Base-by-base conservation (phyloP, 129 eudicot genomes). In the Ambrosia artemisiifolia region DNA sequence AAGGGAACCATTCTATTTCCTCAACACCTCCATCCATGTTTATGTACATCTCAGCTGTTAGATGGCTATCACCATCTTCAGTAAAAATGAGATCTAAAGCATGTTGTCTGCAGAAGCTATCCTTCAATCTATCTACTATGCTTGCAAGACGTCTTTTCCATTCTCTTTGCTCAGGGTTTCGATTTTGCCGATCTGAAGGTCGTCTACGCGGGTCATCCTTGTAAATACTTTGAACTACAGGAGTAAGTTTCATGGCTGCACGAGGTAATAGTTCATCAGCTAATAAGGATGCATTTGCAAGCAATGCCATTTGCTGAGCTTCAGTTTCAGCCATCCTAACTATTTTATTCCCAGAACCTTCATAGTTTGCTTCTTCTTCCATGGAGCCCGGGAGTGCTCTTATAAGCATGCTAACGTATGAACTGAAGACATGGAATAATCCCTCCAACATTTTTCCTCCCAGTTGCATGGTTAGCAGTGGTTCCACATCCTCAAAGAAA, bases 401-500 rank as follows among this genome's bases (percentile, higher is more conserved):
- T 71, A 94, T 88, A 66, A 94, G 91, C 88, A 86, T 79, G 85
- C 73, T 84, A 48, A 94, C 81, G 40, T 94, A 94, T 35, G 93
- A 84, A 72, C 76, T 86, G 57, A 88, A 94, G 38, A 90, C 94
- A 49, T 94, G 91, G 81, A 82, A 94, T 62, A 94, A 78, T 59
- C 97, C 97, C 76, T 94, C 98, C 85, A 94, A 61, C 74, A 93
- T 84, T 88, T 85, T 90, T 44, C 97, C 93, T 28, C 99, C 99
- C 68, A 94, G 78, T 75, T 94, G 99, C 99, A 94, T 90, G 75
- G 89, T 94, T 70, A 90, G 77, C 14, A 94, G 83, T 48, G 99
- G 99, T 51, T 87, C 99, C 20, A 94, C 99, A 75, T 94, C 99
- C 84, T 90, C 97, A 63, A 94, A 90, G 81, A 94, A 94, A 71